A percentile compares a stretch with the other conserved stretches of the same genome.
phyloP scores from a whole-genome alignment of 768 basidiomycete species.

The Solioccasus polychromus region DNA sequence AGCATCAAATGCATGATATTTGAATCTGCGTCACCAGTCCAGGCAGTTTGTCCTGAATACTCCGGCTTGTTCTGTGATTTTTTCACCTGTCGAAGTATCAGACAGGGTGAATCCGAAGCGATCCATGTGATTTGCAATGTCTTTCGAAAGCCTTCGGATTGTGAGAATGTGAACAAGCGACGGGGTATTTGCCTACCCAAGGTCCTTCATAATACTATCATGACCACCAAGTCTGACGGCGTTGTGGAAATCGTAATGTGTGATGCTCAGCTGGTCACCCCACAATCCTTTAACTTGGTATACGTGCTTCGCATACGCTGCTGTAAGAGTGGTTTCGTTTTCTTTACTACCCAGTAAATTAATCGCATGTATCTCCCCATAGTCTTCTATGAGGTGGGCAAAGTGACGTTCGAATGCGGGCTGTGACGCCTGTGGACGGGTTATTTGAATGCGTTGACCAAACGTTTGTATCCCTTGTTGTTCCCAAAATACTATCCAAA shows the following conservation, averaged over 20 bases:
- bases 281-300: conserved; percentile 58
- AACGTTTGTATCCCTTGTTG: conserved; percentile 96
- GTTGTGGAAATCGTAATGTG: conserved; percentile 93
- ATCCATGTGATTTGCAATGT: conserved; percentile 63
- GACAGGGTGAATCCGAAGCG: conserved; percentile 84
- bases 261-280: conserved; percentile 71
- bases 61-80: conserved; percentile 87
- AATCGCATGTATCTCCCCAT: conserved; percentile 80
- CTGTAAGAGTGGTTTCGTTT: conserved; percentile 82
- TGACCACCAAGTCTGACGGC: conserved; percentile 79
- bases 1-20: neutral
- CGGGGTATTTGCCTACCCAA: conserved; percentile 44
- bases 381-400: conserved; percentile 79
- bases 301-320: conserved; percentile 81
- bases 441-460: conserved; percentile 91
- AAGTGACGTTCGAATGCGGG: conserved; percentile 97
- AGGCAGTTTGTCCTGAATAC: conserved; percentile 94
- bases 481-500: conserved; percentile 88
- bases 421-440: conserved; percentile 92
- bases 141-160: conserved; percentile 53
- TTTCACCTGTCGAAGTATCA: conserved; percentile 59
- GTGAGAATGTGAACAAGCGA: conserved; percentile 5
- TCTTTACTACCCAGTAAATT: conserved; percentile 92
- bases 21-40: conserved; percentile 66
- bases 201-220: conserved; percentile 75